These are phyloP conservation scores for Pythium grandisporangium DNA, from an alignment of 352 stramenopile genomes.

Conservation along the genomic window DNA sequence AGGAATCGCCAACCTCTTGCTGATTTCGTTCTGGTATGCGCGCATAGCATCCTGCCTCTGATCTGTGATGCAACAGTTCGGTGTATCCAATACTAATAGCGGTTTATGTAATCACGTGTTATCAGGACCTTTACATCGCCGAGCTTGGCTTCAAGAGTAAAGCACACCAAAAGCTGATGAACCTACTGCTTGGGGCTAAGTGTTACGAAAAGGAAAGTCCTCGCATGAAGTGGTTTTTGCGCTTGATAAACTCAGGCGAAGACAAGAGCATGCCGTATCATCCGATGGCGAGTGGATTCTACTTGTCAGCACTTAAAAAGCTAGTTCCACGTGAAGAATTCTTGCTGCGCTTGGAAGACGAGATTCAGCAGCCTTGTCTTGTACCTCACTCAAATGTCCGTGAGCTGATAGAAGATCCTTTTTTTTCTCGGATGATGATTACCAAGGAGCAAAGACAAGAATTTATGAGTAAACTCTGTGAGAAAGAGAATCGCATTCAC, in stretches of 20 bases:
- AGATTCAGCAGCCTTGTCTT: conserved; percentile 29
- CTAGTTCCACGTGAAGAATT: conserved; percentile 34
- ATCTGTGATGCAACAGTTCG: no score
- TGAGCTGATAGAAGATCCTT: conserved; percentile 29
- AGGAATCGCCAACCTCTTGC: conserved; percentile 30
- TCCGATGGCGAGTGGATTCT: conserved; percentile 44
- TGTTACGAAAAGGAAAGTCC: conserved; percentile 31
- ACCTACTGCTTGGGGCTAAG: conserved; percentile 35
- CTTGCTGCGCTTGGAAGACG: conserved; percentile 28
- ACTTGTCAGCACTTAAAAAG: conserved; percentile 31
- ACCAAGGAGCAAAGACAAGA: conserved; percentile 35
- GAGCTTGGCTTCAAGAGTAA: conserved; percentile 57
- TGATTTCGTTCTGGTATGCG: conserved; percentile 35
- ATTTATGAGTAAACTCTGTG: conserved; percentile 17
- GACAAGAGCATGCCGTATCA: conserved; percentile 19
- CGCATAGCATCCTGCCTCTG: no score
- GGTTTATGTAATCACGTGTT: no score
- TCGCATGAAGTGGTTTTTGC: conserved; percentile 57
- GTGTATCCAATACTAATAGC: no score
- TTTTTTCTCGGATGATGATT: conserved; percentile 35
- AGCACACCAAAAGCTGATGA: conserved; percentile 42
- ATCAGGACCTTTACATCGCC: conserved; percentile 40
- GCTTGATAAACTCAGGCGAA: conserved; percentile 29
- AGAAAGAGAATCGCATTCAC: conserved; percentile 17
- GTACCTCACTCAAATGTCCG: conserved; percentile 28